phyloP scores from a whole-genome alignment of 2,329 filamentous ascomycete species.

The Hortaea werneckii region DNA sequence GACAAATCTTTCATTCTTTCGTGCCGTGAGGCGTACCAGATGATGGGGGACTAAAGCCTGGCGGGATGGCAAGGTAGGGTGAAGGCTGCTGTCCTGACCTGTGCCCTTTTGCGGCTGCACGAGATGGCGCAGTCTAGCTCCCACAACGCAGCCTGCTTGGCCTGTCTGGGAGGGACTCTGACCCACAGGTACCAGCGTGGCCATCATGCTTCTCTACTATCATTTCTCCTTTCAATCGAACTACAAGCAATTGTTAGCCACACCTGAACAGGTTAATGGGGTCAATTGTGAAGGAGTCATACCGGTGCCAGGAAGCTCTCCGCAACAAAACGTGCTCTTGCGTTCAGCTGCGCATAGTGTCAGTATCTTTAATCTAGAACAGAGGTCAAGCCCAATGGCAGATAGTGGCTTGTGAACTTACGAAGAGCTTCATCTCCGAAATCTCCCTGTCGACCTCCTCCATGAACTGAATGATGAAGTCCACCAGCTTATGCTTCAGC shows the following conservation, averaged over 20 bases:
- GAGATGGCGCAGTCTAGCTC: not conserved
- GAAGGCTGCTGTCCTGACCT: not conserved
- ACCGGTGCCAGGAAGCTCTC: conserved; percentile 97
- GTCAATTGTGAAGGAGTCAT: not conserved
- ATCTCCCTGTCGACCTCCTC: conserved; percentile 99
- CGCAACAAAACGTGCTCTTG: conserved; percentile 90
- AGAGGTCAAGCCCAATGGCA: conserved; percentile 18
- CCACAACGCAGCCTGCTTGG: no score
- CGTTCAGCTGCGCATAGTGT: conserved; percentile 60
- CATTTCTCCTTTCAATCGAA: not conserved
- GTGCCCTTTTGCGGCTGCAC: not conserved
- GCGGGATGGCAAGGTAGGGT: not conserved
- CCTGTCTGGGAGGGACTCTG: no score
- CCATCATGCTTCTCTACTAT: no score
- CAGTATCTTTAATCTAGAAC: not conserved
- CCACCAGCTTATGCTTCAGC: conserved; percentile 97
- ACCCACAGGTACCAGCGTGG: no score
- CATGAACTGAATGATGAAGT: conserved; percentile 99
- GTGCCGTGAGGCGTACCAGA: not conserved
- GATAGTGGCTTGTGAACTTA: conserved; percentile 39
- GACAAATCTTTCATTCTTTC: not conserved
- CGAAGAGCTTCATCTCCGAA: conserved; percentile 99
- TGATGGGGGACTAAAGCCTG: no score
- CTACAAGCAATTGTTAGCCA: not conserved
- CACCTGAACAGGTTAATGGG: conserved; percentile 7